Evolutionary conservation across 257 asterid genomes (phyloP), one percentile per base, ranked within the genome.

Genomic region (Ballota nigra): DNA sequence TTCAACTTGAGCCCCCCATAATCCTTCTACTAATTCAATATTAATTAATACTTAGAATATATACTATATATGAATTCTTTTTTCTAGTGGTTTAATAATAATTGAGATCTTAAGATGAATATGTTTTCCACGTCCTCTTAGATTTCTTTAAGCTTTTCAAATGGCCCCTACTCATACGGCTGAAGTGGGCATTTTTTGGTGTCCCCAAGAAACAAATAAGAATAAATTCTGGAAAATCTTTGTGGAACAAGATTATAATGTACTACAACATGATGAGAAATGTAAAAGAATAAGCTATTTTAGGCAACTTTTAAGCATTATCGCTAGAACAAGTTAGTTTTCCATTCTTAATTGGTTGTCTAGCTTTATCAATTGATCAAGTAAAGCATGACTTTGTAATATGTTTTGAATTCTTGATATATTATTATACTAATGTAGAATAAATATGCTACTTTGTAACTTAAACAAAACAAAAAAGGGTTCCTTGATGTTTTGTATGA

Each of bases 61-160:
- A 47, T 62, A n/a, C 4, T 2, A 31, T 6, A 38, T 61, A 1
- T 33, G 11, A 6, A 47, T 29, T 16, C 49, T 52, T 47, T 26
- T 61, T 18, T 2, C 23, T 3, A 71, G 33, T 29, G 22, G 7
- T 43, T 55, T 49, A 63, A 63, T 18, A 41, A 40, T 56, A 41
- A 34, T 68, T 34, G 65, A 62, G 66, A 69, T 75, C 33, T 75
- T 58, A 67, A 68, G 79, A 59, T 68, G 38, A 75, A 23, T 12
- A 60, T 68, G 70, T 75, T 68, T 60, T 34, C 40, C 79, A 68
- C 70, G 40, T 75, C 40, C 26, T 34, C 23, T 38, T 6, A 43
- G 1, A 62, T 31, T 41, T 53, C 34, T 6, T 58, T 58, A 8
- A 22, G 20, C 8, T 29, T 57, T 59, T 24, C 20, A 19, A 58